These are phyloP conservation scores for Cryptococcus neoformans DNA, from an alignment of 1,284 basidiomycete genomes.

Conservation along the genomic window DNA sequence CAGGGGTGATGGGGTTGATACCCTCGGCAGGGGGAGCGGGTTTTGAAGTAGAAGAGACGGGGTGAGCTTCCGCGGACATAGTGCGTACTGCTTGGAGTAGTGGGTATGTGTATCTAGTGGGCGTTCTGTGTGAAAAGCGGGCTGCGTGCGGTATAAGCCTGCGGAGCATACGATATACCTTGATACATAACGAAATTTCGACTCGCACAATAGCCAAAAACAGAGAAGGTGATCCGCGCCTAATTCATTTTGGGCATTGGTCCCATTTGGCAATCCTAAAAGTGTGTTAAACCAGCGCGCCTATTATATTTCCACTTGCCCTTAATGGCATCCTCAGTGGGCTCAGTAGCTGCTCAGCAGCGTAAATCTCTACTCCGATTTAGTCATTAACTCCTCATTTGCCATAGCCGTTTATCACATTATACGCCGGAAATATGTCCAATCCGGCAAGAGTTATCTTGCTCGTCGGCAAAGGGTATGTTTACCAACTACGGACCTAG, in stretches of 20 bases:
- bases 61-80: slow-evolving; percentile 45
- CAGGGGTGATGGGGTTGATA: slow-evolving; percentile 21
- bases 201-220: not conserved
- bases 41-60: slow-evolving; percentile 42
- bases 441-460: not conserved
- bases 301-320: too few species aligned
- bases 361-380: too few species aligned
- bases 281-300: too few species aligned
- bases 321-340: too few species aligned
- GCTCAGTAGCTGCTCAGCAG: too few species aligned
- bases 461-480: not conserved
- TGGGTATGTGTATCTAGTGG: too few species aligned
- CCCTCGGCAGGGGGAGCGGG: slow-evolving; percentile 33
- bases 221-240: not conserved
- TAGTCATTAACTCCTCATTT: too few species aligned
- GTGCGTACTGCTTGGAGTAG: slow-evolving; percentile 1
- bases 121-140: not conserved
- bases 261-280: too few species aligned
- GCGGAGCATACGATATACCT: not conserved
- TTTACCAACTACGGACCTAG: not conserved
- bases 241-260: too few species aligned
- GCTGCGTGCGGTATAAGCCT: not conserved
- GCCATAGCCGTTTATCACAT: too few species aligned
- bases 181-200: not conserved
- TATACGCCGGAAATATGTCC: too few species aligned